These are phyloP conservation scores for Colletotrichum siamense DNA, from an alignment of 2,329 filamentous ascomycete genomes.

Conservation along the genomic window DNA sequence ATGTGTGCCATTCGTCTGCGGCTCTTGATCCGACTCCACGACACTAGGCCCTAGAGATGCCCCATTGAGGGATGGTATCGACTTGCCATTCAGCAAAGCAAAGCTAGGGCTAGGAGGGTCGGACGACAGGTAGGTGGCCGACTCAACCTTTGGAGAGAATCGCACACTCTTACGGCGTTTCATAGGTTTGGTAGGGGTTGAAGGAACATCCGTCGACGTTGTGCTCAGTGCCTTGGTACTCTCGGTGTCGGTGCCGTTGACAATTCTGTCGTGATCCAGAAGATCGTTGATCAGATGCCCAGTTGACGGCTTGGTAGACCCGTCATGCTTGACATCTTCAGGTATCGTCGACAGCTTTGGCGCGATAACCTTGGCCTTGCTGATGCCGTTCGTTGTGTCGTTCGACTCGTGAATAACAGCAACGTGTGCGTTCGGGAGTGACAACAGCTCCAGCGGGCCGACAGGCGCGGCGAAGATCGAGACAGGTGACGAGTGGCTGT, in stretches of 20 bases:
- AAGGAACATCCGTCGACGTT: slow-evolving; percentile 1
- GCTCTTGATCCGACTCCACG: background rate
- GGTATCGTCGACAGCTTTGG: slow-evolving; percentile 12
- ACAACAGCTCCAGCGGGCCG: slow-evolving; percentile 51
- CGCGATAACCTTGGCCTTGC: background rate
- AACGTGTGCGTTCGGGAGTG: slow-evolving; percentile 58
- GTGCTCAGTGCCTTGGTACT: background rate
- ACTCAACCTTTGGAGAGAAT: slow-evolving; percentile 72
- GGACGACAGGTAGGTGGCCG: slow-evolving; percentile 61
- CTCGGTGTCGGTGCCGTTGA: background rate
- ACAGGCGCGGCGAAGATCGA: slow-evolving; percentile 32
- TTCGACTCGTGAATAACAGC: background rate
- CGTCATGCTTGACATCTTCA: background rate
- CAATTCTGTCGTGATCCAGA: slow-evolving; percentile 11
- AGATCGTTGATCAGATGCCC: slow-evolving; percentile 19
- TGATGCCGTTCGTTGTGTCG: background rate
- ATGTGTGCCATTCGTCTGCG: background rate
- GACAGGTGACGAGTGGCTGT: background rate
- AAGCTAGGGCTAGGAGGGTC: slow-evolving; percentile 57
- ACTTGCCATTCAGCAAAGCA: slow-evolving; percentile 27
- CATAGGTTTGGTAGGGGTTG: slow-evolving; percentile 20
- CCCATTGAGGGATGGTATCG: background rate
- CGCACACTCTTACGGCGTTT: slow-evolving; percentile 69
- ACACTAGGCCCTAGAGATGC: background rate
- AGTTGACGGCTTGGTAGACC: background rate